Evolutionary conservation across 2,329 filamentous ascomycete genomes (phyloP), one percentile per base, ranked within the genome.

Genomic region (Colletotrichum cordylinicola): DNA sequence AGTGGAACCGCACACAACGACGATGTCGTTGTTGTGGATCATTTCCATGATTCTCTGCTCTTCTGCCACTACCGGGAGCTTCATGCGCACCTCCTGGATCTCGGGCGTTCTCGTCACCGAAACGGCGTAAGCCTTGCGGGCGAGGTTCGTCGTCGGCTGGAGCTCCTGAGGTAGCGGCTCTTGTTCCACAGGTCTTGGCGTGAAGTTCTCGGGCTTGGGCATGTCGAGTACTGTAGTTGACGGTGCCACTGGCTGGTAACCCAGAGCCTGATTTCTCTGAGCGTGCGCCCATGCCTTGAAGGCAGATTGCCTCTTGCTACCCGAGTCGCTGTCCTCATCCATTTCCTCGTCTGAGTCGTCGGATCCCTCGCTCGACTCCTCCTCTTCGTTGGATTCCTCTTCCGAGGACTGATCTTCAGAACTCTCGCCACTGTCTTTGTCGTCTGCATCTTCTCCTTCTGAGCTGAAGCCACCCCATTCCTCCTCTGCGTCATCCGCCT

Each of bases 21-120:
- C 94, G 5, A 95, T 93, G 68, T 96, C 91, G 82, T 98, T 94
- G 82, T 96, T 96, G 84, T 98, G 94, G 65, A 99, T 95, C 1
- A 96, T 96, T 85, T 99, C 97, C 96, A 99, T 98, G 35, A 99
- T 96, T 81, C 94, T 96, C 82, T 99, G 97, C 84, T 99, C 97
- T 83, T 98, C 96, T 2, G 95, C 95, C 2, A 98, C 95, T 2
- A 99, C 95, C 0, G 97, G 97, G 18, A 99, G 89, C 72, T 94
- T 92, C 62, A 98, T 84, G 15, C 97, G 92, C 13, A 93, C 91
- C 64, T 93, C 91, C 82, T 98, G 95, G 27, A 98, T 94, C 21
- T 94, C 93, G 7, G 92, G 86, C 1, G 91, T 87, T 73, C 97
- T 91, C 52, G 91, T 86, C 4, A 98, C 93, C 2, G 91, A 84